These are phyloP conservation scores for Pythium oligandrum DNA, from an alignment of 352 stramenopile genomes.

Conservation along the genomic window DNA sequence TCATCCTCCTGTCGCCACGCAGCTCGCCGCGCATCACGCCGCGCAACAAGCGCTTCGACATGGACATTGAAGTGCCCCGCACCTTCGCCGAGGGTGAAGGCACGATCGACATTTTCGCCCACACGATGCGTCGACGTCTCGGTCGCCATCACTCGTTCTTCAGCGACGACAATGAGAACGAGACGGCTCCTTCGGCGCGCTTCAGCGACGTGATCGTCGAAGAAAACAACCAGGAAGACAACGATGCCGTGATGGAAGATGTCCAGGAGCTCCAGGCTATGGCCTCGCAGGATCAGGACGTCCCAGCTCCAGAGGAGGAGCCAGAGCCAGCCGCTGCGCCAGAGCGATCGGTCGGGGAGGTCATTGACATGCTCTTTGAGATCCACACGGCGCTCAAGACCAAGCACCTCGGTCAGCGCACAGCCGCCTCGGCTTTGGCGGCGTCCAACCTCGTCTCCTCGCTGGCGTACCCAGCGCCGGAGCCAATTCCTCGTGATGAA, in stretches of 20 bases:
- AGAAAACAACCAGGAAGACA: slow-evolving; percentile 23
- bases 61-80: slow-evolving; percentile 79
- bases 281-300: slow-evolving; percentile 14
- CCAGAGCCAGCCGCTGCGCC: slow-evolving; percentile 1
- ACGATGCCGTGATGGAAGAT: slow-evolving; percentile 15
- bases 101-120: slow-evolving; percentile 54
- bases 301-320: slow-evolving; percentile 14
- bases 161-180: slow-evolving; percentile 14
- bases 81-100: slow-evolving; percentile 70
- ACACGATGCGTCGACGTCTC: slow-evolving; percentile 10
- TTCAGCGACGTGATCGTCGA: slow-evolving; percentile 25
- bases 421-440: slow-evolving; percentile 63
- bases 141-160: slow-evolving; percentile 15
- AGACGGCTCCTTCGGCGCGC: slow-evolving; percentile 7
- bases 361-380: slow-evolving; percentile 84
- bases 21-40: slow-evolving; percentile 49
- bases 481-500: slow-evolving; percentile 66
- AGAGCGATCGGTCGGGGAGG: slow-evolving; percentile 35
- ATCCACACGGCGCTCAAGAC: slow-evolving; percentile 82
- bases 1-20: slow-evolving; percentile 70
- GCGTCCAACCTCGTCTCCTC: slow-evolving; percentile 76
- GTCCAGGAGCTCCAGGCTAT: slow-evolving; percentile 23
- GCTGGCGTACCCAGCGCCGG: slow-evolving; percentile 42
- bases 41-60: slow-evolving; percentile 70
- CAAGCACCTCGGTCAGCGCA: slow-evolving; percentile 67